A percentile compares a stretch with the other conserved stretches of the same genome.
phyloP scores from a whole-genome alignment of 225 moss, liverwort and hornwort species.

The Thuidium tamariscinum region DNA sequence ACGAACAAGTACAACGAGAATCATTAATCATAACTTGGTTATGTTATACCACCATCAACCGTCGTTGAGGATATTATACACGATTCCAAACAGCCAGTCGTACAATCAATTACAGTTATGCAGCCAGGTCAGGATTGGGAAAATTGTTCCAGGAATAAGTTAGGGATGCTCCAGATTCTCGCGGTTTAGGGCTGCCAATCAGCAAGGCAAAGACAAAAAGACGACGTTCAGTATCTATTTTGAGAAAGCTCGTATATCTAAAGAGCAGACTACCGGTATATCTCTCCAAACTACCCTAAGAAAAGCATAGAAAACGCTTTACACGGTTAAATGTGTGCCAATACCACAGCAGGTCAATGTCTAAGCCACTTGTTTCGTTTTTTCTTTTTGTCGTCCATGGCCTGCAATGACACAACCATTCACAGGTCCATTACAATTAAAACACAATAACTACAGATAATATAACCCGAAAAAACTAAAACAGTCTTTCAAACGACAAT shows the following conservation, averaged over 20 bases:
- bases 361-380: conserved; percentile 44
- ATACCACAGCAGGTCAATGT: conserved; percentile 1
- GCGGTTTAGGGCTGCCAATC: not conserved
- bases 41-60: not conserved
- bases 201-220: not conserved
- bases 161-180: not conserved
- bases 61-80: not conserved
- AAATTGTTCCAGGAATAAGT: not conserved
- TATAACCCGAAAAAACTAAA: not conserved
- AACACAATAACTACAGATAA: not conserved
- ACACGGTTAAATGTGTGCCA: not conserved
- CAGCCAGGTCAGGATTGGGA: not conserved
- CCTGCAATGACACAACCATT: conserved; percentile 11
- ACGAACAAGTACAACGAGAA: not conserved
- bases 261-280: not conserved
- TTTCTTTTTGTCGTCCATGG: conserved; percentile 52
- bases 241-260: not conserved
- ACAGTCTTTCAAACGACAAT: not conserved
- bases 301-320: not conserved
- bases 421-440: not conserved
- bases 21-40: not conserved
- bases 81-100: not conserved
- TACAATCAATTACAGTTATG: not conserved
- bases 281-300: not conserved
- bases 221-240: not conserved